Evolutionary conservation across 2,329 filamentous ascomycete genomes (phyloP).

Genomic region (Aspergillus floridensis): DNA sequence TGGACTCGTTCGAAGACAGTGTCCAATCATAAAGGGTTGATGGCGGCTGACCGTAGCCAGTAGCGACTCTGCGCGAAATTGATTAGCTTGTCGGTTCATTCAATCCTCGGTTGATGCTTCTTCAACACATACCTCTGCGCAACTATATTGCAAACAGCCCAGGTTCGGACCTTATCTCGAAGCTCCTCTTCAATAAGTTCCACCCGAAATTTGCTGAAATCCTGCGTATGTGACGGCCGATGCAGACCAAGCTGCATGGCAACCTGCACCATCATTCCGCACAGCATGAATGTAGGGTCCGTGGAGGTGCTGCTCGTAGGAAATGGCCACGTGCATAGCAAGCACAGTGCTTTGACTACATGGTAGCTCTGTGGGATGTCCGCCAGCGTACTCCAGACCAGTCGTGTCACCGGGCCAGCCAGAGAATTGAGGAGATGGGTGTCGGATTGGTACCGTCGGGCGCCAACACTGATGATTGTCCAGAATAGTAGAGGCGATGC

Average conservation of each 20-base stretch:
- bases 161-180: conserved; percentile 63
- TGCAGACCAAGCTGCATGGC: conserved; percentile 67
- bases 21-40: conserved; percentile 62
- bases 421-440: conserved; percentile 53
- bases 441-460: conserved; percentile 58
- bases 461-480: conserved; percentile 63
- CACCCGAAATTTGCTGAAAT: conserved; percentile 51
- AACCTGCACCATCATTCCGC: conserved; percentile 65
- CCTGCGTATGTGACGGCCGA: conserved; percentile 61
- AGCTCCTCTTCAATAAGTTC: conserved; percentile 62
- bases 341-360: conserved; percentile 61
- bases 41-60: conserved; percentile 67
- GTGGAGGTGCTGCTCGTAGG: conserved; percentile 62
- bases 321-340: conserved; percentile 65
- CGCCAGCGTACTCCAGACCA: conserved; percentile 61
- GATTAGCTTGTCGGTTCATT: conserved; percentile 5
- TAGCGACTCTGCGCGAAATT: conserved; percentile 52
- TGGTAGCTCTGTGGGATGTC: conserved; percentile 64
- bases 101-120: background rate
- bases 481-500: conserved; percentile 65
- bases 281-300: conserved; percentile 65
- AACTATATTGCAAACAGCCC: conserved; percentile 67
- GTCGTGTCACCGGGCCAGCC: conserved; percentile 53
- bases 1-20: conserved; percentile 44
- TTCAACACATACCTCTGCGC: conserved; percentile 56